Evolutionary conservation across 768 basidiomycete genomes (phyloP).

Genomic region (Botryobasidium botryosum): DNA sequence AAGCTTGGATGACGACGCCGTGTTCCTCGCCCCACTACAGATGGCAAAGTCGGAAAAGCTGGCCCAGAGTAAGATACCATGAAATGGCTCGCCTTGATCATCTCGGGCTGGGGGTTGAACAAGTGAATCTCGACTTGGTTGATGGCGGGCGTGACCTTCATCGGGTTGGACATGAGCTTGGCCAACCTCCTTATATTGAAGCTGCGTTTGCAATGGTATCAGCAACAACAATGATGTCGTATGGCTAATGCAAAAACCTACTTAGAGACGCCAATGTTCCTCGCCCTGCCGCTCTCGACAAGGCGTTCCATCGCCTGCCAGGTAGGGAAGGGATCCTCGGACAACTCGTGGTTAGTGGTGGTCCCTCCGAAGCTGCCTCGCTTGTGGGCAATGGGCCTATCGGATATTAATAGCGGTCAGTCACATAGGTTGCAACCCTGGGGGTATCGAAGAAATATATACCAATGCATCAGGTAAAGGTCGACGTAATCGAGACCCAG

Average conservation of each 20-base stretch:
- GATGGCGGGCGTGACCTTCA: slow-evolving; percentile 46
- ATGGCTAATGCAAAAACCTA: slow-evolving; percentile 24
- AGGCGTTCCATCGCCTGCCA: slow-evolving; percentile 69
- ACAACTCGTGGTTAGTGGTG: slow-evolving; percentile 39
- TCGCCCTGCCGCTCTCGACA: slow-evolving; percentile 57
- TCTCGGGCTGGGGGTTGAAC: slow-evolving; percentile 60
- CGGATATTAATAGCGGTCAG: no score
- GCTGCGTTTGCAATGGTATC: slow-evolving; percentile 21
- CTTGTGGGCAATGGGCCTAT: slow-evolving; percentile 51
- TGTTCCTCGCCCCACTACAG: slow-evolving; percentile 55
- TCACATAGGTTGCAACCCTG: no score
- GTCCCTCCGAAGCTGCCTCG: slow-evolving; percentile 34
- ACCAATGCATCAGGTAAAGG: slow-evolving; percentile 71
- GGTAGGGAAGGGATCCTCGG: slow-evolving; percentile 55
- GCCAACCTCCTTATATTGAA: slow-evolving; percentile 48
- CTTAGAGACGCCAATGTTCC: slow-evolving; percentile 78
- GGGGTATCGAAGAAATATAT: background rate
- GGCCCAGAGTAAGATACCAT: no score
- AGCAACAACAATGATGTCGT: background rate
- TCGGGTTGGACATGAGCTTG: slow-evolving; percentile 44
- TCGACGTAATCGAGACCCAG: slow-evolving; percentile 29
- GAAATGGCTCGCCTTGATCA: no score
- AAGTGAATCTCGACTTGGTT: slow-evolving; percentile 71
- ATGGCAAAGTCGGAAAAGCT: no score
- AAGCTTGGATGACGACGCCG: slow-evolving; percentile 49